phyloP scores from a whole-genome alignment of 75 land plant genomes.

The Picea sitchensis region DNA sequence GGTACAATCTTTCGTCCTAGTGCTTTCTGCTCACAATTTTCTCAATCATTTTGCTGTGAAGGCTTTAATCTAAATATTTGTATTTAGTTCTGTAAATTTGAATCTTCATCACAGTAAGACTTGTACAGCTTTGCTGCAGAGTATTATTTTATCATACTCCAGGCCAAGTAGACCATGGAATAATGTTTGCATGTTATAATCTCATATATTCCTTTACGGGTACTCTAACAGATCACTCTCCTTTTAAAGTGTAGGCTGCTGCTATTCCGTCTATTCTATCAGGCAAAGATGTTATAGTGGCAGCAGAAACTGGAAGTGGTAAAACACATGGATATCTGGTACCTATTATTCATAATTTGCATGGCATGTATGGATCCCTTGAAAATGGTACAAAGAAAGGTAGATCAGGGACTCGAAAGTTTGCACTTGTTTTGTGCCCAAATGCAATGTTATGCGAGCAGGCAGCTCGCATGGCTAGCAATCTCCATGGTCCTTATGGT shows the following conservation, averaged over 20 bases:
- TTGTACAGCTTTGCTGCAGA: background rate
- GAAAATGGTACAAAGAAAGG: slow-evolving; percentile 5
- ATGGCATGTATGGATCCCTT: slow-evolving; percentile 5
- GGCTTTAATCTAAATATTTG: background rate
- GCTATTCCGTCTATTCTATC: slow-evolving; percentile 65
- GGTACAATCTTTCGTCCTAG: no score
- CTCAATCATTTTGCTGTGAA: background rate
- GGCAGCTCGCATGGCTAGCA: slow-evolving; percentile 82
- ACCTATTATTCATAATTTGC: slow-evolving; percentile 66
- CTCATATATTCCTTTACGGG: background rate
- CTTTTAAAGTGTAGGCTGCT: slow-evolving; percentile 59
- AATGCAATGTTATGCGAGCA: slow-evolving; percentile 94
- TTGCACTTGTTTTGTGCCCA: slow-evolving; percentile 83
- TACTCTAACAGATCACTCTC: background rate
- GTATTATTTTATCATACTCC: background rate
- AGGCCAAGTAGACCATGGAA: background rate
- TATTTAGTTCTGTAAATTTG: background rate
- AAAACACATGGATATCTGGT: slow-evolving; percentile 91
- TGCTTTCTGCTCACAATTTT: no score
- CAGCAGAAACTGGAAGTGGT: slow-evolving; percentile 99
- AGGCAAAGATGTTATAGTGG: slow-evolving; percentile 79
- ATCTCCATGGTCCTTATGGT: slow-evolving; percentile 40
- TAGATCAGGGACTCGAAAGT: slow-evolving; percentile 3
- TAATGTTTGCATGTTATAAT: background rate
- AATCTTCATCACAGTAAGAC: background rate